A percentile compares a stretch with the other conserved stretches of the same genome.
These are phyloP conservation scores for Colletotrichum endophyticum DNA, from an alignment of 2,329 filamentous ascomycete species.

Conservation along the genomic window DNA sequence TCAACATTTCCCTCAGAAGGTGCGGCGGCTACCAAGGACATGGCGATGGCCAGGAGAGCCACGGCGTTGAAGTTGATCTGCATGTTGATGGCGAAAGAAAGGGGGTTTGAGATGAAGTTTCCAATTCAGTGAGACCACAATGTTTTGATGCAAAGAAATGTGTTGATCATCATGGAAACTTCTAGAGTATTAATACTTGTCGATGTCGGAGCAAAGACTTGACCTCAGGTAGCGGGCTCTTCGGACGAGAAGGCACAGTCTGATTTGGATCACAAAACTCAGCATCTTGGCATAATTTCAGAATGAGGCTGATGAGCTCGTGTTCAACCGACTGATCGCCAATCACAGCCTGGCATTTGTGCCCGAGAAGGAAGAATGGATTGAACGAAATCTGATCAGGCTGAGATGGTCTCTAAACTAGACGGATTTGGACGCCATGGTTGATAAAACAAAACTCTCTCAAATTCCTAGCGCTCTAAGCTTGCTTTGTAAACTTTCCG, in stretches of 20 bases:
- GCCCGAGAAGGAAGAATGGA: neutral
- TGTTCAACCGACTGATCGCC: neutral
- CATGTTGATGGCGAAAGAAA: neutral
- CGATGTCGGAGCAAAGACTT: accelerated
- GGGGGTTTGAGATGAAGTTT: accelerated
- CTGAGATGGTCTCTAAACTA: neutral
- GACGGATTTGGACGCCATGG: accelerated
- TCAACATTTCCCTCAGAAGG: neutral
- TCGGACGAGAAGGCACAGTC: accelerated
- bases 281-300: neutral
- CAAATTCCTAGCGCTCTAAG: neutral
- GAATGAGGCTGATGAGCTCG: neutral
- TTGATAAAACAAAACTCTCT: neutral
- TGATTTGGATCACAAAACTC: neutral
- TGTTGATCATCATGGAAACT: accelerated
- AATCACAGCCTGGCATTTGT: neutral
- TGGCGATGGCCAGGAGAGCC: neutral
- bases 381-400: neutral
- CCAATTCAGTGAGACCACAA: neutral
- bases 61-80: neutral
- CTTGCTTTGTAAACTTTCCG: neutral
- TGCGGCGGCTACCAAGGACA: neutral
- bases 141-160: accelerated
- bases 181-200: neutral
- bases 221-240: neutral